Percentiles rank a stretch among this genome's conserved stretches.
phyloP scores from a whole-genome alignment of 495 filamentous ascomycete genomes.

The Collariella sp. region DNA sequence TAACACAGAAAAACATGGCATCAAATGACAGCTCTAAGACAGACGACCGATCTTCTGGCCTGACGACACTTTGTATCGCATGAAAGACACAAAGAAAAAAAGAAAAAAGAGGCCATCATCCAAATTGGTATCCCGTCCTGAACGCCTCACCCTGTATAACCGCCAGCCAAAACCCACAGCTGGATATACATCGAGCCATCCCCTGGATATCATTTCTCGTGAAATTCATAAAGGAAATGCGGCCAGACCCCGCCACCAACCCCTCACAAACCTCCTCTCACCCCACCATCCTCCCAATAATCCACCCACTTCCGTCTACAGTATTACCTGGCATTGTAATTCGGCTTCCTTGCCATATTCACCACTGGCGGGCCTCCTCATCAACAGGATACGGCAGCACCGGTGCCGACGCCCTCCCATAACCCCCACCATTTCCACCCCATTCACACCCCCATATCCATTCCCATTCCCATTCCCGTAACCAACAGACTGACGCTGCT shows the following conservation, averaged over 20 bases:
- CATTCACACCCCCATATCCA: no score
- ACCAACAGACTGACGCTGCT: no score
- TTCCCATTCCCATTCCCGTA: no score
- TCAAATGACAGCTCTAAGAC: not conserved
- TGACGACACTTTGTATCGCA: conserved; percentile 9
- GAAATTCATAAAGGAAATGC: not conserved
- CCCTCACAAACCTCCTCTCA: not conserved
- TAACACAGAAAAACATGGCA: not conserved
- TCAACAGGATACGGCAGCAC: conserved; percentile 62
- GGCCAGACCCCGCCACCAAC: not conserved
- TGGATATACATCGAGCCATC: conserved; percentile 4
- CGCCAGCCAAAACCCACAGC: not conserved
- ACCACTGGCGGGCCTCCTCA: conserved; percentile 78
- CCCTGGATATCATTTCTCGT: not conserved
- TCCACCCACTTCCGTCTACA: not conserved
- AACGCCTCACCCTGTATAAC: not conserved
- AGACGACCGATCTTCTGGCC: not conserved
- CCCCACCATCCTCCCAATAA: not conserved
- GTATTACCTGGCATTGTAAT: conserved; percentile 50
- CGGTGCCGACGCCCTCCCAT: conserved; percentile 15
- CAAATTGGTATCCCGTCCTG: not conserved
- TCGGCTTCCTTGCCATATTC: conserved; percentile 78
- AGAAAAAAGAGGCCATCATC: not conserved
- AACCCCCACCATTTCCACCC: not conserved
- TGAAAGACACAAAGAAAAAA: not conserved